These are phyloP conservation scores for Trichoderma koningii DNA, from an alignment of 2,329 filamentous ascomycete species.

Conservation along the genomic window DNA sequence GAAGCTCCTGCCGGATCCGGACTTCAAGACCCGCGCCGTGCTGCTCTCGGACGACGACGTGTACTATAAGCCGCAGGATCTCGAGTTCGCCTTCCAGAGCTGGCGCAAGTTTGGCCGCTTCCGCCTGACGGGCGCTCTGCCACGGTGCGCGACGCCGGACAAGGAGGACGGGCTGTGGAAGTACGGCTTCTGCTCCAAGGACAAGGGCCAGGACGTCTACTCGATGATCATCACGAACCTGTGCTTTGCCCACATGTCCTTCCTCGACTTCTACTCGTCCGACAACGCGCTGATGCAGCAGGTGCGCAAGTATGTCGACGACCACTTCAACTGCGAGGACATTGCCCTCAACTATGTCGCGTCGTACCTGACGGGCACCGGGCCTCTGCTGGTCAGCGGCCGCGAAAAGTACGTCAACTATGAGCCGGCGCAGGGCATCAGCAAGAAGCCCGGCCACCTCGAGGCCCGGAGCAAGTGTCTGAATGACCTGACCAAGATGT, in stretches of 20 bases:
- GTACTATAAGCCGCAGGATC: constrained; percentile 33
- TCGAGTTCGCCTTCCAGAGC: constrained; percentile 36
- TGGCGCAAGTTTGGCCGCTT: constrained; percentile 32
- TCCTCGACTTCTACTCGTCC: constrained; percentile 45
- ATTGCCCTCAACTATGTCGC: constrained; percentile 44
- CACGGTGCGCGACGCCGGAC: constrained; percentile 39
- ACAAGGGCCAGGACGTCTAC: constrained; percentile 36
- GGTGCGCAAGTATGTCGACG: constrained; percentile 43
- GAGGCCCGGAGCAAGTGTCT: constrained; percentile 41
- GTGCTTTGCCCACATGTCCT: constrained; percentile 43
- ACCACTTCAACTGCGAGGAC: constrained; percentile 46
- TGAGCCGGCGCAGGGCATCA: constrained; percentile 40
- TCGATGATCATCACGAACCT: constrained; percentile 44
- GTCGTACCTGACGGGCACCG: constrained; percentile 40
- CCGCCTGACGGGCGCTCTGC: constrained; percentile 32
- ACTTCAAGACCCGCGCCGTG: constrained; percentile 33
- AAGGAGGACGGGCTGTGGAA: constrained; percentile 35
- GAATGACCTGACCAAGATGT: constrained; percentile 40
- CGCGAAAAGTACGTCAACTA: constrained; percentile 39
- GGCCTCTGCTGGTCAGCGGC: constrained; percentile 42
- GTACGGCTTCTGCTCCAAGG: constrained; percentile 40
- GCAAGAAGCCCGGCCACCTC: constrained; percentile 39
- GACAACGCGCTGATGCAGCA: constrained; percentile 37
- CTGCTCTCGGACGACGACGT: constrained; percentile 37
- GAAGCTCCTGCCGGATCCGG: constrained; percentile 33